Percentiles rank a stretch among this genome's conserved stretches.
These are phyloP conservation scores for Cladosporium colombiae DNA, from an alignment of 2,329 filamentous ascomycete species.

Conservation along the genomic window DNA sequence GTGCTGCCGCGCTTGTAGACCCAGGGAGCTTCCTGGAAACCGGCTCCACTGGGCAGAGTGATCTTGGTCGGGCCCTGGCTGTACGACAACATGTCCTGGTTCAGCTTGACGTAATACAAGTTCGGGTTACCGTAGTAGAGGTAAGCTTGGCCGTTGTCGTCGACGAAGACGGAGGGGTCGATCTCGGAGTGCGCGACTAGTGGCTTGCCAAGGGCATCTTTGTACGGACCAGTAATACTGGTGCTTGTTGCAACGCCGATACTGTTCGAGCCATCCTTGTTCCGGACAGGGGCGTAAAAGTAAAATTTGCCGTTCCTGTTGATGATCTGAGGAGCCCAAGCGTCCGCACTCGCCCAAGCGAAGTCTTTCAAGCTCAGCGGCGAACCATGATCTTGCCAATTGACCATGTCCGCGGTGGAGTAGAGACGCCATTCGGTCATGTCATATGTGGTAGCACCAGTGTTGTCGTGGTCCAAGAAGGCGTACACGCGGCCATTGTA, in stretches of 20 bases:
- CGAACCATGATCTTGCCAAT: neutral
- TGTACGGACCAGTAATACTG: neutral
- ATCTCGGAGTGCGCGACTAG: neutral
- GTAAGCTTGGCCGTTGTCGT: neutral
- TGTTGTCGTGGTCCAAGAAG: constrained; percentile 5
- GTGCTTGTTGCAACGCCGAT: constrained; percentile 5
- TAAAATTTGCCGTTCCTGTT: neutral
- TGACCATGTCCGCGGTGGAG: constrained; percentile 2
- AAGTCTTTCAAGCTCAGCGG: constrained; percentile 1
- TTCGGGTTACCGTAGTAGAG: constrained; percentile 2
- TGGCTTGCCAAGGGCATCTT: constrained; percentile 1
- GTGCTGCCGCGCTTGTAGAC: constrained; percentile 4
- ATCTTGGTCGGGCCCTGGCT: constrained; percentile 4
- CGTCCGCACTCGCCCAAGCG: neutral
- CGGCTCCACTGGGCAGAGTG: neutral
- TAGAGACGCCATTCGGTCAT: constrained; percentile 3
- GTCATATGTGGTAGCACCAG: neutral
- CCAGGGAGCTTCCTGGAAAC: neutral
- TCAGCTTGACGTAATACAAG: constrained; percentile 2
- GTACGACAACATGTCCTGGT: neutral
- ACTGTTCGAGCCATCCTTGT: neutral
- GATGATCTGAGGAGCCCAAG: constrained; percentile 1
- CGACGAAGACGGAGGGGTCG: neutral
- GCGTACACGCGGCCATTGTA: constrained; percentile 1
- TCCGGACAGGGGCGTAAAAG: neutral